A percentile compares a stretch with the other conserved stretches of the same genome.
These are phyloP conservation scores for Lactifluus subvellereus DNA, from an alignment of 768 basidiomycete species.

Conservation along the genomic window DNA sequence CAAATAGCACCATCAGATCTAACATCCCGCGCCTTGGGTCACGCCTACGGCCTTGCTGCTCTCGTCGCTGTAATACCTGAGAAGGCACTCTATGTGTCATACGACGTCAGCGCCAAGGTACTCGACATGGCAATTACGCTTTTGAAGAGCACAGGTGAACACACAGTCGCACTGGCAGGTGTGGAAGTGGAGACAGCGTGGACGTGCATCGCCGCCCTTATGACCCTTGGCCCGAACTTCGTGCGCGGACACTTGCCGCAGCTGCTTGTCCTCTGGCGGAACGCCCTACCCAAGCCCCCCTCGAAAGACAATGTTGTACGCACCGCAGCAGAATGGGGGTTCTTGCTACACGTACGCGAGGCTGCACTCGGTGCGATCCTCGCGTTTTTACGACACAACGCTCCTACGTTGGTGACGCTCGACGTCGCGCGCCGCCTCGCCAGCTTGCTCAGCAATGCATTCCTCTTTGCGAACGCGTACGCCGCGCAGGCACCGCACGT, in stretches of 20 bases:
- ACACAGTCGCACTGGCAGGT: slow-evolving; percentile 74
- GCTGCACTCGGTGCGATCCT: slow-evolving; percentile 84
- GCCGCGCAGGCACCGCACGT: slow-evolving; percentile 49
- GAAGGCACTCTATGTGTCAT: slow-evolving; percentile 89
- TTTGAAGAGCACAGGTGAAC: slow-evolving; percentile 86
- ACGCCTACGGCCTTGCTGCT: slow-evolving; percentile 84
- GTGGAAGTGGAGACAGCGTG: slow-evolving; percentile 92
- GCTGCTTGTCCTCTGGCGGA: slow-evolving; percentile 92
- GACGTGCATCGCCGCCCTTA: slow-evolving; percentile 84
- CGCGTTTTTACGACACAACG: slow-evolving; percentile 81
- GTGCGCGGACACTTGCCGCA: slow-evolving; percentile 92
- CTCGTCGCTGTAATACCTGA: slow-evolving; percentile 82
- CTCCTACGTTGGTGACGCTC: slow-evolving; percentile 68
- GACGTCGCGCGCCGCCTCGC: slow-evolving; percentile 89
- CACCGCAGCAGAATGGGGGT: slow-evolving; percentile 78
- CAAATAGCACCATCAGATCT: slow-evolving; percentile 70
- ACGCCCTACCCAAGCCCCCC: slow-evolving; percentile 92
- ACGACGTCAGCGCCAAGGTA: slow-evolving; percentile 86
- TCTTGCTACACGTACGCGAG: slow-evolving; percentile 86
- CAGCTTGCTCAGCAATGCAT: slow-evolving; percentile 79
- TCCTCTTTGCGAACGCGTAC: slow-evolving; percentile 87
- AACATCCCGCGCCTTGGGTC: slow-evolving; percentile 69
- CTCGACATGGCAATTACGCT: slow-evolving; percentile 88
- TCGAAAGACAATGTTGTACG: slow-evolving; percentile 77
- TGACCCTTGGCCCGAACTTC: slow-evolving; percentile 90